Percentiles rank a stretch among this genome's conserved stretches.
These are phyloP conservation scores for Lasiosphaeria hispida DNA, from an alignment of 495 filamentous ascomycete species.

Conservation along the genomic window DNA sequence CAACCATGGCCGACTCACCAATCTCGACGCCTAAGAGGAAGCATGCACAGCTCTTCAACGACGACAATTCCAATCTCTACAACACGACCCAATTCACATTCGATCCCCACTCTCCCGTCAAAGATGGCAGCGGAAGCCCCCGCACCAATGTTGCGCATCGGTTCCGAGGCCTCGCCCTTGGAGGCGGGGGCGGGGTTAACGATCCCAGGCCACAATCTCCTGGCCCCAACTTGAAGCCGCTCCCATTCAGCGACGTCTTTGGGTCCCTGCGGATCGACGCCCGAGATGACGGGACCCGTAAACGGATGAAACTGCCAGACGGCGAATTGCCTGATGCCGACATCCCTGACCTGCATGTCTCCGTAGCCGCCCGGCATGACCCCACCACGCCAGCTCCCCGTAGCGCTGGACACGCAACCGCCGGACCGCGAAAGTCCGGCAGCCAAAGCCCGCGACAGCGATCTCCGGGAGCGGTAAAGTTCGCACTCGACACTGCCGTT, in stretches of 20 bases:
- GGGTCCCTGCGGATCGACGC: conserved; percentile 28
- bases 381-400: not conserved
- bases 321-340: conserved; percentile 20
- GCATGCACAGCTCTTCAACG: conserved; percentile 32
- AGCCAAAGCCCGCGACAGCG: conserved; percentile 3
- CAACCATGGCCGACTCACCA: conserved; percentile 26
- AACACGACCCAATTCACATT: conserved; percentile 36
- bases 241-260: conserved; percentile 5
- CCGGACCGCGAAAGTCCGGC: not conserved
- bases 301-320: conserved; percentile 37
- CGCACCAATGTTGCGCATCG: conserved; percentile 61
- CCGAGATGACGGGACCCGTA: conserved; percentile 28
- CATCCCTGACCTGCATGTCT: not conserved
- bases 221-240: conserved; percentile 18
- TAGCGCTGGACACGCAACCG: not conserved
- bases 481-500: conserved; percentile 32
- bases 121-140: conserved; percentile 54
- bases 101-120: conserved; percentile 28
- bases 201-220: conserved; percentile 26
- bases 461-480: conserved; percentile 11
- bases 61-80: conserved; percentile 20
- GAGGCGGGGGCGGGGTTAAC: conserved; percentile 45
- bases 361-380: not conserved
- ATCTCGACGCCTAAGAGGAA: conserved; percentile 50
- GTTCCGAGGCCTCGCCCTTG: conserved; percentile 60